Evolutionary conservation across 2,329 filamentous ascomycete species (phyloP), one percentile per base, ranked within the genome.

Genomic region (Colletotrichum filicis): DNA sequence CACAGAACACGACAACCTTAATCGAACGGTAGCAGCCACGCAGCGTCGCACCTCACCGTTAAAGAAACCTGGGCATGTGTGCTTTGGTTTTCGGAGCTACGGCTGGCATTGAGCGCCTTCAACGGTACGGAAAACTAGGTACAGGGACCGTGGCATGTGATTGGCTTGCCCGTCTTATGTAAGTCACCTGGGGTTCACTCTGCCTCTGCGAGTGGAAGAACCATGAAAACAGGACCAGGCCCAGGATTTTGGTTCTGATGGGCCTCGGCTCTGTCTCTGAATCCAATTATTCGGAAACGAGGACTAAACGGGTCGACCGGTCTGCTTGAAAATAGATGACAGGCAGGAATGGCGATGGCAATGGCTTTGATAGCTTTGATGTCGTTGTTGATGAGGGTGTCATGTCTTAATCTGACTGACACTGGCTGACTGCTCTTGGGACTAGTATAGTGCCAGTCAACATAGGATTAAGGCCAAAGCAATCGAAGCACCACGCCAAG

Each of bases 251-350:
- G 64, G 65, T 57, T 52, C 22, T 63, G 37, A 46, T 61, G 46
- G 56, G 56, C 32, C 32, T 37, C 9, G 55, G 28, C 6, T 24
- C 16, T 26, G 26, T 28, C 24, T 71, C 6, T 56, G 26, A 24
- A 26, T 14, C 57, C 52, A 58, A 59, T 58, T 62, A 58, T 53
- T 52, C n/a, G 24, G 63, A 62, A 68, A 71, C 57, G 22, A 71
- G 62, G 55, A 42, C 49, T 35, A 37, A 57, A 62, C 37, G 24
- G 22, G 30, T 24, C 32, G 28, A 14, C 30, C 19, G 35, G 37
- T 30, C 57, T 30, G 24, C 22, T 26, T 14, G 19, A 30, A n/a
- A 63, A n/a, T n/a, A 11, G 26, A 9, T 7, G 30, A 19, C 28
- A 8, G 30, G 55, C 53, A 58, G 52, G 52, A 53, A 42, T 26